Base-by-base conservation (phyloP, 768 basidiomycete genomes). In the Suillus brevipes region DNA sequence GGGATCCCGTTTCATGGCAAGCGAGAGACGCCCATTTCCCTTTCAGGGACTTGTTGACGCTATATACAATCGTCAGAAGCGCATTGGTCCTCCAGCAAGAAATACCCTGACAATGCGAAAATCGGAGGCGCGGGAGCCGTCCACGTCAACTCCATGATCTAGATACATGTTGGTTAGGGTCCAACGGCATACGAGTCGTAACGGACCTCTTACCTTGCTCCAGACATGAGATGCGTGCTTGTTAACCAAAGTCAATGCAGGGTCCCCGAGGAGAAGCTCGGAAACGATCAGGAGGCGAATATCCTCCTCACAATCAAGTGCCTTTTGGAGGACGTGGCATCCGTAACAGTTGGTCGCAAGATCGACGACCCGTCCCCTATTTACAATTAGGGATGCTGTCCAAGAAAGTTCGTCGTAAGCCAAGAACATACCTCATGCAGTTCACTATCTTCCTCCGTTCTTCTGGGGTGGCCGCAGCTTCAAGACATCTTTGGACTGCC, bases 91-190 rank as follows among this genome's bases (percentile, higher is more conserved):
- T 61, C 18, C 40, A 52, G n/a, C 43, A 57, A 31, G 57, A 50
- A 23, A 34, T 66, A 31, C 49, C 80, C 89, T 70, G 75, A 93
- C 92, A 88, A 92, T 3, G 89, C 86, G 72, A 95, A 95, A 72
- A 95, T 94, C 3, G 93, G 93, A 31, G 93, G 93, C 0, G 91
- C 91, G 45, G 92, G 92, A 25, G 90, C 83, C 2, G 90, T 90
- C 93, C 93, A 95, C 6, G 88, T 89, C 40, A 95, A 77, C 74
- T 95, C 93, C 93, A 95, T 95, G 70, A 95, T 92, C 89, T 93
- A 61, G 8, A 16, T 60, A 36, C 3, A 45, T 50, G n/a, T 13
- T 25, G 59, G 66, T 69, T 66, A 70, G 40, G 56, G 60, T 43
- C 55, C 23, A 40, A 49, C 31, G 43, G 43, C 49, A 40, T 40